These are phyloP conservation scores for Tolypocladium nubicola DNA, from an alignment of 2,329 filamentous ascomycete species.

Conservation along the genomic window DNA sequence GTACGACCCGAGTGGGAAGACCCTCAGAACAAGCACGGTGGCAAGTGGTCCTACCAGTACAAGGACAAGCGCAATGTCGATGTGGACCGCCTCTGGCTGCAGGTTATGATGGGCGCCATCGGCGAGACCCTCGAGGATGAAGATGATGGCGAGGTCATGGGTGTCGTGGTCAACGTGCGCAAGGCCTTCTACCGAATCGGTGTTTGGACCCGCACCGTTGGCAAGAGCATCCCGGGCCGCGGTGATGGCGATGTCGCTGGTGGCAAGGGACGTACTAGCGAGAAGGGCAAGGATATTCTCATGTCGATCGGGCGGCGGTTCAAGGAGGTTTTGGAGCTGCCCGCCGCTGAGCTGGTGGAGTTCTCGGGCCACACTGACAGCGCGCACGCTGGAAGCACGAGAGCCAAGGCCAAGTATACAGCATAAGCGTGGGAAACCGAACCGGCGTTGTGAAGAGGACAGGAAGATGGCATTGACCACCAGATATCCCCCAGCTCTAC, in stretches of 20 bases:
- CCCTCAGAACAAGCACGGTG: slow-evolving; percentile 95
- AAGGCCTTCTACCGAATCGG: slow-evolving; percentile 97
- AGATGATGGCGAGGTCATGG: slow-evolving; percentile 95
- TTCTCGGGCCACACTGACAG: slow-evolving; percentile 96
- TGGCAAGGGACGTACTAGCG: slow-evolving; percentile 64
- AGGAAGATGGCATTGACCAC: slow-evolving; percentile 12
- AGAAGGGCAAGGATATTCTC: slow-evolving; percentile 80
- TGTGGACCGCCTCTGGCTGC: slow-evolving; percentile 92
- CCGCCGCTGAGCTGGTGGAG: slow-evolving; percentile 68
- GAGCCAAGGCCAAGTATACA: slow-evolving; percentile 88
- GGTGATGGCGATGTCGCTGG: slow-evolving; percentile 63
- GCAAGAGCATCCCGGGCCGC: slow-evolving; percentile 69
- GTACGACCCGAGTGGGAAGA: slow-evolving; percentile 99
- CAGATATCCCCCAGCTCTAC: slow-evolving; percentile 8
- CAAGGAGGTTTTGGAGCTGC: slow-evolving; percentile 83
- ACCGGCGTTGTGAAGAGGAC: slow-evolving; percentile 1
- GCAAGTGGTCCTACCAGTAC: slow-evolving; percentile 98
- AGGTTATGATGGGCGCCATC: slow-evolving; percentile 92
- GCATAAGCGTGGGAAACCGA: slow-evolving; percentile 43
- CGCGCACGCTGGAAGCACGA: slow-evolving; percentile 83
- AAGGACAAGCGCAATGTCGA: slow-evolving; percentile 88
- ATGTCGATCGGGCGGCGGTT: slow-evolving; percentile 78
- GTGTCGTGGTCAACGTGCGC: slow-evolving; percentile 96
- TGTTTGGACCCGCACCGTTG: slow-evolving; percentile 92
- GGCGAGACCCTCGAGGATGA: slow-evolving; percentile 96